Conservation (phyloP, 768 basidiomycete species). For the Termitomyces sp. region DNA sequence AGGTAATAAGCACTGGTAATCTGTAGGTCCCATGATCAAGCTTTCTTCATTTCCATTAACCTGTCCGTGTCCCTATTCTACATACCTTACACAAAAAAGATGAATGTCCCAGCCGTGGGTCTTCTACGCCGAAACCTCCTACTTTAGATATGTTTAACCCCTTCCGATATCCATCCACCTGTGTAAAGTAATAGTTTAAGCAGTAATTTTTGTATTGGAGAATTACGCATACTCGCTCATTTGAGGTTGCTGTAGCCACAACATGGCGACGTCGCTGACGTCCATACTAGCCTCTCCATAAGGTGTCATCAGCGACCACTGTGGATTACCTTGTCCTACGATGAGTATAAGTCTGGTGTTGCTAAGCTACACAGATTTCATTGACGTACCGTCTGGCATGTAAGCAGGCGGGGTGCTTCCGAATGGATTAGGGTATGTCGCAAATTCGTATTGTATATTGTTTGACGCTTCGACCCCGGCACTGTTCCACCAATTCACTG, state of each 20-base stretch:
- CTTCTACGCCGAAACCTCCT: not conserved
- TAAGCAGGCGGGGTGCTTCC: not conserved
- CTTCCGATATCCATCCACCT: conserved; percentile 11
- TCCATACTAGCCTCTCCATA: conserved; percentile 9
- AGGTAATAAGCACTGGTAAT: not conserved
- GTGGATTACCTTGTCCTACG: not conserved
- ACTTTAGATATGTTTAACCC: not conserved
- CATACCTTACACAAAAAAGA: not conserved
- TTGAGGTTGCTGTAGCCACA: conserved; percentile 12
- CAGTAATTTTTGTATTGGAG: too few relatives aligned
- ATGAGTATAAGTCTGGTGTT: not conserved
- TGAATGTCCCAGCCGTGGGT: not conserved
- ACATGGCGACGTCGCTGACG: conserved; percentile 10
- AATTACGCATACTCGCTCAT: conserved; percentile 9
- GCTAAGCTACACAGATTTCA: too few relatives aligned
- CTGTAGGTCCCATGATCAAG: not conserved
- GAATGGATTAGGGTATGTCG: not conserved
- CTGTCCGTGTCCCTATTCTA: not conserved
- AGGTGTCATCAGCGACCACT: conserved; percentile 6
- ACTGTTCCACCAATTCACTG: conserved; percentile 1
- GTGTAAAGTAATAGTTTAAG: not conserved
- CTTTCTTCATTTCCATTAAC: not conserved
- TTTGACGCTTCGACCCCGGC: not conserved
- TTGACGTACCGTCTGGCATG: not conserved
- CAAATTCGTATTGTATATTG: not conserved